A percentile compares a stretch with the other conserved stretches of the same genome.
phyloP scores from a whole-genome alignment of 768 basidiomycete genomes.

The Lactifluus piperatus region DNA sequence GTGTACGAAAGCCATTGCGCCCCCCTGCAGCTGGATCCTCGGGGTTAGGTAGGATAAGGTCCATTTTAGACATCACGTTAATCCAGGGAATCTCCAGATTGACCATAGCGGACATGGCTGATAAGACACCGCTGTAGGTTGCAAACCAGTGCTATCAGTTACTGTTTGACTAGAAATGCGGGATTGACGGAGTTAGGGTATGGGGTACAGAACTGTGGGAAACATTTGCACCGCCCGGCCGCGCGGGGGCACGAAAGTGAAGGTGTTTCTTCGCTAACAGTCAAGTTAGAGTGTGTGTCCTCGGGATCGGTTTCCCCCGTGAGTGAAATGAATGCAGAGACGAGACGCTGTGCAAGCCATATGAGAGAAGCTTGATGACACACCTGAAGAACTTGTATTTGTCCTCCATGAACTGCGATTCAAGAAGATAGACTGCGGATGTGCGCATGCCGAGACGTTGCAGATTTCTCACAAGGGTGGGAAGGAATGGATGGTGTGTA shows the following conservation, averaged over 20 bases:
- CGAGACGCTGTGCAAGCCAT: slow-evolving; percentile 9
- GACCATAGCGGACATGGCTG: slow-evolving; percentile 99
- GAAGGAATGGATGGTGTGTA: slow-evolving; percentile 96
- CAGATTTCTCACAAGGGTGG: slow-evolving; percentile 73
- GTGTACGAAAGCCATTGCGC: slow-evolving; percentile 63
- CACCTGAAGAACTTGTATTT: slow-evolving; percentile 96
- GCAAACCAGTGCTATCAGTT: slow-evolving; percentile 16
- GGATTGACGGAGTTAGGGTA: slow-evolving; percentile 15
- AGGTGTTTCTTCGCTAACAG: not conserved
- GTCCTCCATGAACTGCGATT: slow-evolving; percentile 99
- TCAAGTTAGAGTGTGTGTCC: not conserved
- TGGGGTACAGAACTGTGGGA: not conserved
- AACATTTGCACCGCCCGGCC: not conserved
- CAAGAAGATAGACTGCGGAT: slow-evolving; percentile 89
- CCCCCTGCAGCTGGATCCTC: slow-evolving; percentile 49
- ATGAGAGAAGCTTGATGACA: slow-evolving; percentile 3
- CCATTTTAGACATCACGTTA: slow-evolving; percentile 99
- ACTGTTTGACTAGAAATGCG: not conserved
- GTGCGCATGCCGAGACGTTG: slow-evolving; percentile 71
- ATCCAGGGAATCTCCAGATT: slow-evolving; percentile 96
- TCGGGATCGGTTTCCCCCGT: not conserved
- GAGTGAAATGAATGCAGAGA: not conserved
- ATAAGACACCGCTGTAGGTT: slow-evolving; percentile 70
- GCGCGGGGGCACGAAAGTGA: not conserved
- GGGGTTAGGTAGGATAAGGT: slow-evolving; percentile 66